Evolutionary conservation across 2,329 filamentous ascomycete species (phyloP).

Genomic region (Penicillium glabrum): DNA sequence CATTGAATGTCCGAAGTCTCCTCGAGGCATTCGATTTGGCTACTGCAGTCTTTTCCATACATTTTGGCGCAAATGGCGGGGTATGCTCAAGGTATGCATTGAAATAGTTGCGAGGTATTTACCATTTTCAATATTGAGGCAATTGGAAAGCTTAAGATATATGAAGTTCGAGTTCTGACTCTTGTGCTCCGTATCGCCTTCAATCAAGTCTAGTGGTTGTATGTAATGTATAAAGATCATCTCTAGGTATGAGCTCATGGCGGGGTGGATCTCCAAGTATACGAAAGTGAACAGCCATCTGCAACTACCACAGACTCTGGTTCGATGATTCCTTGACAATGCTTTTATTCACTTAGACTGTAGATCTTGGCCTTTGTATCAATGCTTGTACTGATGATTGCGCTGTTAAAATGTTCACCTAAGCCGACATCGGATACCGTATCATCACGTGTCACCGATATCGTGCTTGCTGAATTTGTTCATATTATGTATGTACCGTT

Average conservation of each 20-base stretch:
- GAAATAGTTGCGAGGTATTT: neutral
- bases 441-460: neutral
- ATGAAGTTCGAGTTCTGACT: neutral
- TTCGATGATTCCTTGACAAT: neutral
- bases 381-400: neutral
- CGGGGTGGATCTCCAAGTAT: neutral
- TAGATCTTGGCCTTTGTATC: neutral
- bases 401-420: neutral
- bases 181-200: neutral
- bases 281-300: neutral
- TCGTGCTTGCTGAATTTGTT: neutral
- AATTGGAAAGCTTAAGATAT: neutral
- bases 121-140: neutral
- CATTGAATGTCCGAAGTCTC: neutral
- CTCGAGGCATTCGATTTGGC: neutral
- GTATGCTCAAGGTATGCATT: constrained; percentile 3
- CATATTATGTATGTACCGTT: neutral
- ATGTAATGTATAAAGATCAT: neutral
- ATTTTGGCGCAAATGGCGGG: neutral
- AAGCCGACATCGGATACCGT: neutral
- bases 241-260: neutral
- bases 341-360: no score
- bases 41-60: neutral
- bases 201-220: neutral
- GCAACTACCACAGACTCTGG: neutral